A percentile compares a stretch with the other conserved stretches of the same genome.
Conservation (phyloP, 2,329 filamentous ascomycete species). For the Pezicula carpinea region DNA sequence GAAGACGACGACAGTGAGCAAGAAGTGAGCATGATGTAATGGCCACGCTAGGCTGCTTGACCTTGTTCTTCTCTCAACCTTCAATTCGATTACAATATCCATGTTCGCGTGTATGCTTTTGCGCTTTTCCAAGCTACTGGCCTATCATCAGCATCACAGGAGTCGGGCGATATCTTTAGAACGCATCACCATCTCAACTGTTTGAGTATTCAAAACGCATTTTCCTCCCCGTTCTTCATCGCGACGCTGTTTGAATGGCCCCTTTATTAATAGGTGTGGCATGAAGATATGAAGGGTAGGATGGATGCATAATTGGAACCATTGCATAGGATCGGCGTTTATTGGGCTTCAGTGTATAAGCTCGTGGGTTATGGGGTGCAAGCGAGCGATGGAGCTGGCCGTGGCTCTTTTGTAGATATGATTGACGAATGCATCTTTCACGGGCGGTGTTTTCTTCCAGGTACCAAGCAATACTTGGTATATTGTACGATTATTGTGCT, state of each 20-base stretch:
- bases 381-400: too few relatives aligned
- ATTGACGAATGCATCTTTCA: too few relatives aligned
- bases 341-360: not conserved
- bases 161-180: not conserved
- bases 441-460: too few relatives aligned
- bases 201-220: not conserved
- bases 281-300: constrained; percentile 1
- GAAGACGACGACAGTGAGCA: constrained; percentile 69
- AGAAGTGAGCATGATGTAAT: constrained; percentile 47
- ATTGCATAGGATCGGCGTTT: constrained; percentile 1
- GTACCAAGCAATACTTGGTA: too few relatives aligned
- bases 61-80: not conserved
- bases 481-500: too few relatives aligned
- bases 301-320: not conserved
- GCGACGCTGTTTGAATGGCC: not conserved
- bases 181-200: not conserved
- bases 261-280: not conserved
- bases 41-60: not conserved
- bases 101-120: not conserved
- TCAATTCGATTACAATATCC: not conserved
- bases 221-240: not conserved
- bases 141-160: not conserved
- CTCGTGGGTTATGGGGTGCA: too few relatives aligned
- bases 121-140: not conserved
- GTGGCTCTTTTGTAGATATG: too few relatives aligned